Base-by-base conservation (phyloP, 1,139 yeast genomes). In the Citeromyces siamensis region DNA sequence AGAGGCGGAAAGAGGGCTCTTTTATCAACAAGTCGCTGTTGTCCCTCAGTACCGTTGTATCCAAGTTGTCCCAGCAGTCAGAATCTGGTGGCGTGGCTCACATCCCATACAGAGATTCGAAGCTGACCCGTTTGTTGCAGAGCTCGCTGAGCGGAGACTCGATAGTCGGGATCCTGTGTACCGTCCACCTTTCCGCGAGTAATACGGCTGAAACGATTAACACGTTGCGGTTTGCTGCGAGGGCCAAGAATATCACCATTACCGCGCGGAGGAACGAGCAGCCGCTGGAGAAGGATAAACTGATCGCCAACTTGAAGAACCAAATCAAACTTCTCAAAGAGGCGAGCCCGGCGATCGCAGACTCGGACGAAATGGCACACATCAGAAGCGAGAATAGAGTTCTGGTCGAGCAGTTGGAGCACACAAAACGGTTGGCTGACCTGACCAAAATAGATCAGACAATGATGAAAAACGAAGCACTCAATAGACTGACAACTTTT, bases 111-210 rank as follows among this genome's bases (percentile, higher is more conserved):
- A 65, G 97, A 53, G 97, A 88, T 53, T 85, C 95, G 2, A 88
- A 88, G 51, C 68, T 88, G 39, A 88, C 97, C 0, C 63, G 97
- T 41, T 59, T 88, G 29, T 60, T 90, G 40, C 96, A 90, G 53
- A 95, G 95, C 1, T 94, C 96, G 1, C 64, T 90, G 34, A 81
- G 94, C 18, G 97, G 97, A 1, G 71, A 78, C 22, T 79, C 95
- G 4, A 66, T 86, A 35, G 85, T 88, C n/a, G 75, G 85, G 44
- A 81, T 90, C 10, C 65, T 90, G 33, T 90, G 97, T 54, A 88
- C 97, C 0, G 75, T 88, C 17, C 81, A 78, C 49, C 62, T 82
- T 43, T 74, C 79, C 2, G 65, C 65, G 14, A 66, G 60, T 34
- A 69, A 79, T 3, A 62, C 71, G 12, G 69, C 84, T 1, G 97